These are phyloP conservation scores for Penicillium cinerascens DNA, from an alignment of 495 filamentous ascomycete genomes.

Conservation along the genomic window DNA sequence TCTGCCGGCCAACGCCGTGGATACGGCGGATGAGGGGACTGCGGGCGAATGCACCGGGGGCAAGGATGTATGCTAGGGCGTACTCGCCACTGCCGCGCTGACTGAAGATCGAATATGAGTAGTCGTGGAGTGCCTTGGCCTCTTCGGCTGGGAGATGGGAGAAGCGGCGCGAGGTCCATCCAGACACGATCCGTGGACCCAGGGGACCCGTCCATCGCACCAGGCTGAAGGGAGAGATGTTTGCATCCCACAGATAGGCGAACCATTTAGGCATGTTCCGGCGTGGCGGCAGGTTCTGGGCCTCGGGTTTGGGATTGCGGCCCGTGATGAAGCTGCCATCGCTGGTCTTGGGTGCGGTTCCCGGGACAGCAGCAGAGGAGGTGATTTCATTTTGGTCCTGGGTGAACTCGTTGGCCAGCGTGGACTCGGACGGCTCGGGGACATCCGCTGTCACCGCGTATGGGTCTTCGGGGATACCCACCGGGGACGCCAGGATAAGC, in stretches of 20 bases:
- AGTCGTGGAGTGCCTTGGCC: conserved; percentile 80
- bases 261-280: conserved; percentile 79
- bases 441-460: conserved; percentile 80
- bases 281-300: conserved; percentile 42
- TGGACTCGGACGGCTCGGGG: conserved; percentile 69
- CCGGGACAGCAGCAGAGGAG: conserved; percentile 23
- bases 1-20: conserved; percentile 75
- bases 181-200: conserved; percentile 86
- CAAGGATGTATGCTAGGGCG: conserved; percentile 85
- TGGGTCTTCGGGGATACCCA: conserved; percentile 93
- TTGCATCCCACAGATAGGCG: conserved; percentile 92
- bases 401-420: conserved; percentile 66
- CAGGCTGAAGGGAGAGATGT: conserved; percentile 90
- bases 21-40: conserved; percentile 84
- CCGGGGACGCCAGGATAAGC: conserved; percentile 89
- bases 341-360: conserved; percentile 38
- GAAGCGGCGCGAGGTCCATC: conserved; percentile 92
- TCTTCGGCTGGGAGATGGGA: conserved; percentile 80
- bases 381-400: conserved; percentile 64
- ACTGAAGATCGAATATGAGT: conserved; percentile 91
- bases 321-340: conserved; percentile 61
- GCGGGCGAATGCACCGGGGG: conserved; percentile 88
- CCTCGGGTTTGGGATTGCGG: conserved; percentile 17
- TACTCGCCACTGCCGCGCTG: conserved; percentile 94
- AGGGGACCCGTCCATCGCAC: conserved; percentile 88